Evolutionary conservation across 2,329 filamentous ascomycete genomes (phyloP), one percentile per base, ranked within the genome.

Genomic region (Diaporthe eres): DNA sequence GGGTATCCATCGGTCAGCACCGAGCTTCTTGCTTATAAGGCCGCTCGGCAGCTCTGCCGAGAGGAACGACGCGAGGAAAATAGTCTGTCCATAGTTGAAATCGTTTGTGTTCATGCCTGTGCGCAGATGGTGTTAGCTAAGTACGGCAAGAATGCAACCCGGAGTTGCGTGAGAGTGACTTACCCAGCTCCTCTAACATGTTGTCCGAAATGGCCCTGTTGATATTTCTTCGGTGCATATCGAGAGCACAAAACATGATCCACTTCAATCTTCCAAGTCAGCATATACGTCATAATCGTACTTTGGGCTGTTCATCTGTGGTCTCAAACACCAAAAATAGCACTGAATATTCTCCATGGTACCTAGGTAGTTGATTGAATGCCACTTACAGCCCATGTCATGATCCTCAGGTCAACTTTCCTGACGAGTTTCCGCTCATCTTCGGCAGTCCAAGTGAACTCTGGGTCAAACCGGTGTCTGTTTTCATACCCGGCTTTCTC

Each of bases 401-500:
- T 81, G 71, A 85, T 84, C 28, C 81, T 78, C 1, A 83, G 81
- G 78, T 82, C 81, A 53, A 90, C 86, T 84, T 90, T 91, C 70
- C 87, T 82, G 34, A 90, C 85, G 12, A 91, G 80, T 73, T 82
- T 85, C 79, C 83, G 85, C 81, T 91, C 89, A 77, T 91, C 89
- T 68, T 86, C 84, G 22, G 85, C 82, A 74, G 86, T 88, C 91
- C 87, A 92, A 79, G 87, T 85, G 75, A 87, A 88, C 3, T 83
- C 80, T 0, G 90, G 89, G 77, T 93, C 90, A 79, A 90, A 93
- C 17, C 91, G 87, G 80, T 93, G 91, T 0, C 87, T 83, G 25
- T 91, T 91, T 82, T 93, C 91, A 78, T 92, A 93, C 0, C 82
- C 77, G 1, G 89, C 88, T 9, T 87, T 86, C 77, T 91, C 89